Conservation (phyloP, 176 grass and related monocot species). For the Otatea glauca region DNA sequence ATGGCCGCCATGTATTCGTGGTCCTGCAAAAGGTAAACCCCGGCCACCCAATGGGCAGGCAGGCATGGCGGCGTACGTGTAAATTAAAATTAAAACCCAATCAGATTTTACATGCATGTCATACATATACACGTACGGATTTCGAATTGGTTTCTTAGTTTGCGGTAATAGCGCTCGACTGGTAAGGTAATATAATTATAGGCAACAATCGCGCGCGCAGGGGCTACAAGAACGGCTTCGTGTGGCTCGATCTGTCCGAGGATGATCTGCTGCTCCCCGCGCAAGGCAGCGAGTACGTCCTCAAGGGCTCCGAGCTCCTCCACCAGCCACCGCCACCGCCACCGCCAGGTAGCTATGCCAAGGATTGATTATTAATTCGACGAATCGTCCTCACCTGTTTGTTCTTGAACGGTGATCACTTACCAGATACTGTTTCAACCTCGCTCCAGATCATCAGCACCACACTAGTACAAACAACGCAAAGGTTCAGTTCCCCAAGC, state of each 20-base stretch:
- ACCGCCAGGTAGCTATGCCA: neutral
- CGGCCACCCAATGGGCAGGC: too few species aligned
- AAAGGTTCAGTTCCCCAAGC: neutral
- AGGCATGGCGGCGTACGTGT: too few species aligned
- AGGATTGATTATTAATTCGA: neutral
- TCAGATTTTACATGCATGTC: too few species aligned
- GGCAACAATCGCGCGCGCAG: constrained; percentile 31
- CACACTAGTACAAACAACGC: neutral
- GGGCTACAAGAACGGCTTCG: constrained; percentile 74
- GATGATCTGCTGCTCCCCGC: constrained; percentile 62
- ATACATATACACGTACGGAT: too few species aligned
- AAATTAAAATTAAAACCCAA: too few species aligned
- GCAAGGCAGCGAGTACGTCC: constrained; percentile 64
- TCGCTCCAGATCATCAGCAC: constrained; percentile 41
- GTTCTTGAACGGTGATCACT: neutral
- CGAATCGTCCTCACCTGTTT: neutral
- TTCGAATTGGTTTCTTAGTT: neutral
- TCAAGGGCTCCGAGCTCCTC: constrained; percentile 72
- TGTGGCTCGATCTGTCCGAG: constrained; percentile 78
- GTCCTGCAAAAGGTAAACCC: constrained; percentile 83
- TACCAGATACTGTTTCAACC: neutral
- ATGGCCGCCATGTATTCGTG: constrained; percentile 87
- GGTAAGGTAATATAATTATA: too few species aligned
- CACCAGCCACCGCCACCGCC: constrained; percentile 27
- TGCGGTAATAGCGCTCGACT: neutral